Percentiles rank a stretch among this genome's conserved stretches.
These are phyloP conservation scores for Candida oleophila DNA, from an alignment of 805 yeast species.

Conservation along the genomic window DNA sequence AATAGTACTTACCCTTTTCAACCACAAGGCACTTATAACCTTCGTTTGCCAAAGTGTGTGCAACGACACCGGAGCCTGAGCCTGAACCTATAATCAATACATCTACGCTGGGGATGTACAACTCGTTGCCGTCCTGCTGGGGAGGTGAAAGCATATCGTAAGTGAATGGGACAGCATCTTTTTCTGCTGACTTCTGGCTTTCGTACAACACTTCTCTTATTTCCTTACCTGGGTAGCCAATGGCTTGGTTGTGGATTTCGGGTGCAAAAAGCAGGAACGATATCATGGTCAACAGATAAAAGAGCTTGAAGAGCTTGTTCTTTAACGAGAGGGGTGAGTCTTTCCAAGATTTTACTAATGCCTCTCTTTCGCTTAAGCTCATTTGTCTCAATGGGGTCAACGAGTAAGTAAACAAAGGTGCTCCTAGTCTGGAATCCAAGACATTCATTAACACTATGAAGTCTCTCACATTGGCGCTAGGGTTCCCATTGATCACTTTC, in stretches of 20 bases:
- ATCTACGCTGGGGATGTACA: constrained; percentile 40
- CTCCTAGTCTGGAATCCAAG: constrained; percentile 29
- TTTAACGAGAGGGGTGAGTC: constrained; percentile 36
- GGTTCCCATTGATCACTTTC: constrained; percentile 13
- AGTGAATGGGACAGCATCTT: constrained; percentile 14
- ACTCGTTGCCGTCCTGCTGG: constrained; percentile 22
- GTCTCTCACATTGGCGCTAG: constrained; percentile 16
- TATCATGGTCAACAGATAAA: constrained; percentile 23
- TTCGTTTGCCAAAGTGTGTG: constrained; percentile 40
- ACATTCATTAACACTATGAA: constrained; percentile 23
- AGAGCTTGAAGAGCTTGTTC: constrained; percentile 32
- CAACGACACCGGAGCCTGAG: constrained; percentile 53
- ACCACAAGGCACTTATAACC: constrained; percentile 46
- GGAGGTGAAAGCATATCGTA: constrained; percentile 33
- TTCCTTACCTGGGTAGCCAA: constrained; percentile 38
- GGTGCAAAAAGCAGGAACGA: constrained; percentile 28
- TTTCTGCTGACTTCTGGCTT: constrained; percentile 20
- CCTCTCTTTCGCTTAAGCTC: constrained; percentile 30
- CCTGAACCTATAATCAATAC: constrained; percentile 54
- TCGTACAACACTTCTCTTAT: constrained; percentile 27
- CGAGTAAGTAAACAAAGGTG: constrained; percentile 35
- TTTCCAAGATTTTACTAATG: constrained; percentile 37
- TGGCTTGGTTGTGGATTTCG: constrained; percentile 33
- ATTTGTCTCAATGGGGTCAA: constrained; percentile 35
- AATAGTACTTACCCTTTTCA: constrained; percentile 50